Conservation (phyloP, 192 early-diverging fungal species). For the Umbelopsis ramanniana region DNA sequence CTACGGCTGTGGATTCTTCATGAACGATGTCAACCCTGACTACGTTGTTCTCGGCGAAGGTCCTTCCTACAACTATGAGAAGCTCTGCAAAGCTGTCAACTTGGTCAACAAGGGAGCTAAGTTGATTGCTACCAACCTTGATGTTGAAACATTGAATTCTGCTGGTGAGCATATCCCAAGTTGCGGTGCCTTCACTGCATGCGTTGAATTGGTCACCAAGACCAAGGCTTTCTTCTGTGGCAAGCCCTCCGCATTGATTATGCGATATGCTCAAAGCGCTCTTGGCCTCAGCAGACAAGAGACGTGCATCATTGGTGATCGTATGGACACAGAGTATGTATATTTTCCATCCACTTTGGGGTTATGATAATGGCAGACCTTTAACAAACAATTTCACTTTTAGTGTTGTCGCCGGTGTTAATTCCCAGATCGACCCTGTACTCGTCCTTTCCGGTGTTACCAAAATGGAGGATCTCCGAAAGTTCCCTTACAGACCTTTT, state of each 20-base stretch:
- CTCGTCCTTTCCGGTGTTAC: constrained; percentile 62
- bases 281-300: constrained; percentile 57
- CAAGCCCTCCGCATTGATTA: constrained; percentile 61
- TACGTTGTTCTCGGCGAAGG: constrained; percentile 68
- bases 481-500: constrained; percentile 58
- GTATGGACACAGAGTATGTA: constrained; percentile 68
- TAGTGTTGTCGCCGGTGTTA: constrained; percentile 61
- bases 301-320: constrained; percentile 68
- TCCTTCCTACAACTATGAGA: constrained; percentile 54
- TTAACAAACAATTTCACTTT: background rate
- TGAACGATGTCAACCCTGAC: constrained; percentile 62
- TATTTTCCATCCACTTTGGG: background rate
- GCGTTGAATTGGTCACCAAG: constrained; percentile 60
- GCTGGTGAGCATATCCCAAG: constrained; percentile 54
- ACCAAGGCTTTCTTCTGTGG: constrained; percentile 65
- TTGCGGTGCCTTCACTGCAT: constrained; percentile 60
- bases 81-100: constrained; percentile 57
- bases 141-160: constrained; percentile 54
- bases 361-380: background rate
- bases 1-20: constrained; percentile 63
- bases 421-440: constrained; percentile 61
- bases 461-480: constrained; percentile 44
- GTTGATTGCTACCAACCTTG: constrained; percentile 68
- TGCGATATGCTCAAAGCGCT: constrained; percentile 59
- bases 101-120: constrained; percentile 58